Percentiles rank a stretch among this genome's conserved stretches.
Conservation (phyloP, 352 stramenopile species). For the Pythium biforme region DNA sequence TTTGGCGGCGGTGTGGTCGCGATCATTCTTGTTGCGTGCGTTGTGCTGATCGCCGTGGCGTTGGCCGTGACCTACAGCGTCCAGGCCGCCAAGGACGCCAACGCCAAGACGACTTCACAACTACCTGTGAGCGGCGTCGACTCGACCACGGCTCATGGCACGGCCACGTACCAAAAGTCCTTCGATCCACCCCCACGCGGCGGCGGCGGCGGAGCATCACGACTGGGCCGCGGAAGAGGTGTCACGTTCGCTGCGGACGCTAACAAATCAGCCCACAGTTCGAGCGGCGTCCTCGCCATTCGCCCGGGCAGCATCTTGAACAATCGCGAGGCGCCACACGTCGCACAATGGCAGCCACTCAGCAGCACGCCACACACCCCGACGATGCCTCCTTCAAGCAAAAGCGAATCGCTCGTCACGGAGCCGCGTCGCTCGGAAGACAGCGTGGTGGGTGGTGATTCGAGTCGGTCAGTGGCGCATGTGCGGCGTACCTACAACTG, state of each 20-base stretch:
- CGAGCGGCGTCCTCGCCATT: background rate
- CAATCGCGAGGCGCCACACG: background rate
- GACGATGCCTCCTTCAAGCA: conserved; percentile 2
- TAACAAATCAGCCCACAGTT: background rate
- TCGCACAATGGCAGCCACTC: background rate
- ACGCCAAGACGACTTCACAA: background rate
- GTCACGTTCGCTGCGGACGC: background rate
- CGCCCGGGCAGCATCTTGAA: background rate
- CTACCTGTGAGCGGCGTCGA: background rate
- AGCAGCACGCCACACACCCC: background rate
- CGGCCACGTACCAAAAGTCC: conserved; percentile 3
- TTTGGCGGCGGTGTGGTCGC: background rate
- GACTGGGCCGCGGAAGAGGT: background rate
- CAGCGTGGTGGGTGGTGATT: background rate
- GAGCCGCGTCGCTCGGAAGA: background rate
- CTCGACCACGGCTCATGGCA: conserved; percentile 12
- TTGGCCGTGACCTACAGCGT: background rate
- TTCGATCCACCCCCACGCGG: background rate
- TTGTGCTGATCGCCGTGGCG: background rate
- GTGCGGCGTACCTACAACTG: background rate
- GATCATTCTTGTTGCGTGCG: background rate
- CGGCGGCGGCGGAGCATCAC: too few relatives aligned
- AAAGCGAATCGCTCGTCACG: background rate
- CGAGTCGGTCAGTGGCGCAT: background rate
- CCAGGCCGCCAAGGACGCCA: background rate